A percentile compares a stretch with the other conserved stretches of the same genome.
phyloP scores from a whole-genome alignment of 163 green algal species.

The Picocystis sp. region DNA sequence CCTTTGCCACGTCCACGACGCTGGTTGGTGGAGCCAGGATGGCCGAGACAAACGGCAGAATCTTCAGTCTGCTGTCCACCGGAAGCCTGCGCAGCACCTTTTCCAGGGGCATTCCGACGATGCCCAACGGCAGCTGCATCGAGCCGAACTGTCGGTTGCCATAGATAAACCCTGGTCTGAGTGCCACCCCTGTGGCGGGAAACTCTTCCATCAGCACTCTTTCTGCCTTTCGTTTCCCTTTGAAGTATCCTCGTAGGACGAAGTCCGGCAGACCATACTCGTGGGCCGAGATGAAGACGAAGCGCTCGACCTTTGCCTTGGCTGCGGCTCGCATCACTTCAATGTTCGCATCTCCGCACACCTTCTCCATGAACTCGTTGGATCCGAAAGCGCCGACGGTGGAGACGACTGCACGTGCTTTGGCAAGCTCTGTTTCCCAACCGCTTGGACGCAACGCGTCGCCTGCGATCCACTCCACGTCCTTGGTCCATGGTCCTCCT shows the following conservation, averaged over 20 bases:
- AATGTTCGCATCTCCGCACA: conserved; percentile 51
- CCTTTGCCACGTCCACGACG: conserved; percentile 49
- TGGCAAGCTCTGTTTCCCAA: conserved; percentile 13
- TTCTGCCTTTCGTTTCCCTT: conserved; percentile 65
- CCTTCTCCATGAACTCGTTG: conserved; percentile 55
- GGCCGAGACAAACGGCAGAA: conserved; percentile 43
- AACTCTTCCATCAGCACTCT: conserved; percentile 28
- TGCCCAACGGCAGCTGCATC: conserved; percentile 45
- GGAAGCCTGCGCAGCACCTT: conserved; percentile 32
- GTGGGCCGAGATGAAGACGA: conserved; percentile 71
- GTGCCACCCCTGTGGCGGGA: conserved; percentile 33
- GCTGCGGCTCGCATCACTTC: conserved; percentile 41
- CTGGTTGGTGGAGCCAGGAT: conserved; percentile 48
- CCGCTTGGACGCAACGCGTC: conserved; percentile 1
- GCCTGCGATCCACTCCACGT: conserved; percentile 1
- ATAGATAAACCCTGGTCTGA: conserved; percentile 70
- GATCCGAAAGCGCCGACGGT: conserved; percentile 67
- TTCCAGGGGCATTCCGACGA: conserved; percentile 45
- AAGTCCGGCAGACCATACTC: conserved; percentile 42
- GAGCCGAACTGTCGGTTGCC: conserved; percentile 39
- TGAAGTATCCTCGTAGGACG: conserved; percentile 61
- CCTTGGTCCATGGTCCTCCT: neutral
- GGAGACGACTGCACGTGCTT: conserved; percentile 27
- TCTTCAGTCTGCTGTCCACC: conserved; percentile 25
- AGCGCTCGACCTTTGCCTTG: conserved; percentile 46